A percentile compares a stretch with the other conserved stretches of the same genome.
Evolutionary conservation across 495 filamentous ascomycete genomes (phyloP).

Genomic region (Neurospora sp.): DNA sequence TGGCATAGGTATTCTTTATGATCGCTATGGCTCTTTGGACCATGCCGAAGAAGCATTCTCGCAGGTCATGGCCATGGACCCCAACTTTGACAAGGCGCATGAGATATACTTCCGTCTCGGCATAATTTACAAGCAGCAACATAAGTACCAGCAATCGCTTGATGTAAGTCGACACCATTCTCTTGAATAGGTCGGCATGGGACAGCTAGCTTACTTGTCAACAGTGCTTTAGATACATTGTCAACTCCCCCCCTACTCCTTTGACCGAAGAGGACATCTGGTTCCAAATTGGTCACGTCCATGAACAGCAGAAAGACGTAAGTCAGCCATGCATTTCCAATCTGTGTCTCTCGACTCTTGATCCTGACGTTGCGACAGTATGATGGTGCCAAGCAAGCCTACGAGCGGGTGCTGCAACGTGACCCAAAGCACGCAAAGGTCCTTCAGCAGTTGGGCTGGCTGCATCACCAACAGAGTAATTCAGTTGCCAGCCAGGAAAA

Average conservation of each 20-base stretch:
- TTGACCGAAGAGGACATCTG: conserved; percentile 98
- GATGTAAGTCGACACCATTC: conserved; percentile 50
- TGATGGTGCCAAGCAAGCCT: conserved; percentile 82
- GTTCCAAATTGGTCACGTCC: conserved; percentile 99
- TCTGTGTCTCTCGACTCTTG: conserved; percentile 3
- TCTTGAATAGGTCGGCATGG: conserved; percentile 4
- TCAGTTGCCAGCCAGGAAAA: conserved; percentile 85
- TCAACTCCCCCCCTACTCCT: conserved; percentile 82
- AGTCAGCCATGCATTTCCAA: conserved; percentile 24
- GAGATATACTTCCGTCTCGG: conserved; percentile 98
- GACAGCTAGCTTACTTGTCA: conserved; percentile 17
- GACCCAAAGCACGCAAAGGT: conserved; percentile 98
- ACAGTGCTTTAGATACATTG: conserved; percentile 97
- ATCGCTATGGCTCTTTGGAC: conserved; percentile 92
- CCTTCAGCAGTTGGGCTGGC: conserved; percentile 94
- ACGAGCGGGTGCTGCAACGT: conserved; percentile 84
- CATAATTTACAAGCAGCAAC: conserved; percentile 98
- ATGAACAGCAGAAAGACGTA: conserved; percentile 98
- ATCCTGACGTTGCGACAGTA: conserved; percentile 50
- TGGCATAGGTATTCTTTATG: conserved; percentile 95
- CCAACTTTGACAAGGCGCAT: conserved; percentile 96
- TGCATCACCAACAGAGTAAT: conserved; percentile 90
- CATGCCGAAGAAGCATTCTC: conserved; percentile 98
- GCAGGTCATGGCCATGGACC: conserved; percentile 98
- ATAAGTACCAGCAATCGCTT: conserved; percentile 84